These are phyloP conservation scores for Ceratopteris richardii DNA, from an alignment of 75 land plant genomes.

Conservation along the genomic window DNA sequence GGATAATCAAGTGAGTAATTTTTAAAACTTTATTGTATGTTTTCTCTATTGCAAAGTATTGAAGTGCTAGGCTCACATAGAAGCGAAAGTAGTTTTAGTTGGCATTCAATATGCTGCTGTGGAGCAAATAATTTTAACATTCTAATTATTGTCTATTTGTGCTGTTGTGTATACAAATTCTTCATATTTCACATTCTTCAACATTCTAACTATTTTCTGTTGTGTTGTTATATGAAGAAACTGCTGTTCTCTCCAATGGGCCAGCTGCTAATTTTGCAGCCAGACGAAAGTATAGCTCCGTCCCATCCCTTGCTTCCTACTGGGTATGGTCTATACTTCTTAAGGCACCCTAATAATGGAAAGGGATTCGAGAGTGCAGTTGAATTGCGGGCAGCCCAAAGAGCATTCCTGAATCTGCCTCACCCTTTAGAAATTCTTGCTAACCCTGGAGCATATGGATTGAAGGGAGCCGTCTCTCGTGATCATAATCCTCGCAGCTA, in stretches of 20 bases:
- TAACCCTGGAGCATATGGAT: conserved; percentile 75
- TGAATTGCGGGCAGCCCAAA: conserved; percentile 43
- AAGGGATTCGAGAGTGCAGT: conserved; percentile 5
- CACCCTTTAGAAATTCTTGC: conserved; percentile 90
- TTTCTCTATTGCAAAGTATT: no score
- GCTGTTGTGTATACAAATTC: no score
- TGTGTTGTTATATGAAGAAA: conserved; percentile 31
- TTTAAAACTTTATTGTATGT: no score
- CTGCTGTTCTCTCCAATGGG: conserved; percentile 92
- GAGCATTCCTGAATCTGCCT: conserved; percentile 71
- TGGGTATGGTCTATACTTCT: conserved; percentile 68
- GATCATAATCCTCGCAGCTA: conserved; percentile 87
- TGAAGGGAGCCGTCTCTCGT: conserved; percentile 55
- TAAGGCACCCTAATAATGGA: conserved; percentile 24
- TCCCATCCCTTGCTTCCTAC: conserved; percentile 74
- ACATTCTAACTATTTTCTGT: neutral
- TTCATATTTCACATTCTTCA: neutral
- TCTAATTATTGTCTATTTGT: no score
- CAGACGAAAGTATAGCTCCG: conserved; percentile 67
- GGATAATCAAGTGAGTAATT: conserved; percentile 46
- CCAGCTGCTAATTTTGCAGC: conserved; percentile 77
- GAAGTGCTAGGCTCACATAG: no score
- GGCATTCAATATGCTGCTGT: no score
- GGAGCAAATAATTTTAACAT: no score
- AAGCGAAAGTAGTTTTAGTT: no score